Base-by-base conservation (phyloP, 73 alveolate genomes). In the Paramecium primaurelia region DNA sequence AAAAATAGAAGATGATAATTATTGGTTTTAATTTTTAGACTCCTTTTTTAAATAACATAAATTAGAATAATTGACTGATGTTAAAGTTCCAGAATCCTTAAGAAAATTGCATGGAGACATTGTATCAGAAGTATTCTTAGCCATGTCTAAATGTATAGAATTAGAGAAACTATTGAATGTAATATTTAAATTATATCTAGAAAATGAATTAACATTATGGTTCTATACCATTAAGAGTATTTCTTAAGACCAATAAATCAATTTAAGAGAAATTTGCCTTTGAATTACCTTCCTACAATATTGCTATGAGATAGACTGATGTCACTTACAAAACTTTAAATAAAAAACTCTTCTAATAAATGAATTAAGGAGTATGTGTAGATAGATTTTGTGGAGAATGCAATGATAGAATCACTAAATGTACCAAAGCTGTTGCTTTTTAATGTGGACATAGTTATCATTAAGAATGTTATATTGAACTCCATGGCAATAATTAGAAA, bases 141-240 rank as follows among this genome's bases (percentile, higher is more conserved):
- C 38, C 32, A 80, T 80, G 91, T 80, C 91, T 18, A 42, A 80
- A 36, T 80, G 91, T 26, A 42, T 80, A 42, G 44, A 40, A 14
- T 49, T 80, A 7, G 91, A 80, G 14, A 28, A 32, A 4, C 14
- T 80, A 4, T 14, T 80, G 8, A 28, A 44, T 36, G 88, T 80
- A 80, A 20, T 45, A 12, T 49, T 49, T 4, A 12, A 1, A 40
- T 80, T 9, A 6, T 80, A 18, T 25, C 7, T 38, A 75, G 88
- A 75, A 75, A 75, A 75, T 75, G 60, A 20, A 75, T 38, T 34
- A 38, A 30, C 91, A 80, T 80, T 80, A 80, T 80, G 91, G 91
- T 8, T 42, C 71, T 4, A 49, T 80, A 3, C 91, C 91, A n/a
- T 5, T 80, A 12, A 80, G 91, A 44, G 75, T 49, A 8, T 80